phyloP scores from a whole-genome alignment of 1,284 basidiomycete species.

The Golubevia sp. region DNA sequence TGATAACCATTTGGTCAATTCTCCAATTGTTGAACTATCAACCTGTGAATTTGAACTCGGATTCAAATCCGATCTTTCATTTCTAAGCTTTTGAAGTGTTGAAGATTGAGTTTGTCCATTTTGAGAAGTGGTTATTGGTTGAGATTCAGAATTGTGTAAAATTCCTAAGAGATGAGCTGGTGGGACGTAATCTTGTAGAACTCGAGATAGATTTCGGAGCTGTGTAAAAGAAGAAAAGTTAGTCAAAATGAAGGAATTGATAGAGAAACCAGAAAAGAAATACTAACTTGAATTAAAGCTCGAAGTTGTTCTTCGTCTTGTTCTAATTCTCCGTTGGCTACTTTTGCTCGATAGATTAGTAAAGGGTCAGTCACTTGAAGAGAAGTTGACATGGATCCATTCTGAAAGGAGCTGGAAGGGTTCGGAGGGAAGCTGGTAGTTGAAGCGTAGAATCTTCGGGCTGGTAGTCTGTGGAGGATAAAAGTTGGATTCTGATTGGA shows the following conservation, averaged over 20 bases:
- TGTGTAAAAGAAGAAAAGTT: neutral
- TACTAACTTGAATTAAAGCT: conserved; percentile 23
- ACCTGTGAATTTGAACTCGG: neutral
- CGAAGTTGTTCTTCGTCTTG: conserved; percentile 44
- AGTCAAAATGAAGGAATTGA: neutral
- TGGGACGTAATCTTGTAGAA: conserved; percentile 33
- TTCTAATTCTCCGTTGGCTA: conserved; percentile 34
- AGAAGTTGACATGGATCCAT: no score
- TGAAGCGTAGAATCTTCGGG: no score
- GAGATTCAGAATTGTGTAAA: conserved; percentile 4
- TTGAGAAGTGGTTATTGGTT: conserved; percentile 13
- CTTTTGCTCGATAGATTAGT: conserved; percentile 38
- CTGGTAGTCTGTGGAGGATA: no score
- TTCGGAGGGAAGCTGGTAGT: no score
- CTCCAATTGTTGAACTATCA: conserved; percentile 18
- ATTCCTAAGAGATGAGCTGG: conserved; percentile 42
- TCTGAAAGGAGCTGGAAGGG: no score
- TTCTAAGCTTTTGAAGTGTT: neutral
- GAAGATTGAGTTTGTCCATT: conserved; percentile 8
- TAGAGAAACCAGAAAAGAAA: neutral
- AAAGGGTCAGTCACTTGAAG: conserved; percentile 44
- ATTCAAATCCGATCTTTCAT: neutral
- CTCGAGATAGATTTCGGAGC: conserved; percentile 30
- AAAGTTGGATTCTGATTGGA: no score
- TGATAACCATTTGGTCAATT: conserved; percentile 34